Base-by-base conservation (phyloP, 108 stramenopile species). In the Poteriospumella lacustris region DNA sequence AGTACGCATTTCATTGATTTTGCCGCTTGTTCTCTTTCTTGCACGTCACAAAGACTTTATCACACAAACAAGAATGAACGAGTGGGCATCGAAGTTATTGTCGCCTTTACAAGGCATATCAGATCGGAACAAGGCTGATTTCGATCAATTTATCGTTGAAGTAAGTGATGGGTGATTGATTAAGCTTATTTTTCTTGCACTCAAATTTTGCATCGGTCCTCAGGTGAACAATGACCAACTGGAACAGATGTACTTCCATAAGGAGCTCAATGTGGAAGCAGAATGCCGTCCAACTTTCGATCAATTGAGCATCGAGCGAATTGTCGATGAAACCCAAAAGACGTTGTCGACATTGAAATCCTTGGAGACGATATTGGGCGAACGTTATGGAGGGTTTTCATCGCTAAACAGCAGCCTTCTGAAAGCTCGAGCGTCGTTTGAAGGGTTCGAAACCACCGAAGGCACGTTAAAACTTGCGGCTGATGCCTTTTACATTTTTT, bases 181-280 rank as follows among this genome's bases (percentile, higher is more conserved):
- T 12, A 33, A 5, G 28, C 24, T 5, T 64, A 5, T 31, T 64
- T 9, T 64, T 24, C 36, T 19, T 24, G 28, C 31, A 33, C 31
- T 64, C 60, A 64, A n/a, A n/a, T n/a, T n/a, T 33, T 64, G 15
- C 36, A 12, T 24, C 36, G 3, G 28, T 33, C 9, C 19, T 64
- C 36, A 73, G 70, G 47, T 73, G 26, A 73, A 73, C 42, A 15
- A 73, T 42, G 70, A 73, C 26, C 40, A 73, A 44, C 31, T 31
- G 26, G 70, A 73, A 24, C 70, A 73, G 33, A 73, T 73, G 70
- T 73, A 12, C 31, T 42, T 52, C 41, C 36, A 73, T 24, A 73
- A 73, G 36, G 70, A 73, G 29, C 31, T 73, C 12, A 38, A 73
- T 73, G 70, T 28, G 5, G 43, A 3, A 26, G 5, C 31, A 33